Base-by-base conservation (phyloP, 176 grass and related monocot genomes). In the Sorghum bicolor region DNA sequence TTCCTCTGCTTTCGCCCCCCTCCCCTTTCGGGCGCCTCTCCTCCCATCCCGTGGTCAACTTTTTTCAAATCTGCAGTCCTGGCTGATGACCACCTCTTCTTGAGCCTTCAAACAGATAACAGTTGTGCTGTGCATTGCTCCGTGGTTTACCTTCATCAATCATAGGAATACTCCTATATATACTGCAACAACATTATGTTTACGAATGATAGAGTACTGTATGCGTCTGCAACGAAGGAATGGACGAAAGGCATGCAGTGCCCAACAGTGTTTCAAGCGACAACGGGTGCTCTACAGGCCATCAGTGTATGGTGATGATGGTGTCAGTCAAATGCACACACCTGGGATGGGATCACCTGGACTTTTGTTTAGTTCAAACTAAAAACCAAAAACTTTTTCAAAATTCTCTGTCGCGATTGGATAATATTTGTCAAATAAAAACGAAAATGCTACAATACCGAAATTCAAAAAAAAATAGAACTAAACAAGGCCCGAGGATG, bases 251-350 rank as follows among this genome's bases (percentile, higher is more conserved):
- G 22, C 17, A 66, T 47, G 25, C 25, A 14, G 76, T 30, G 70
- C 25, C 29, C 40, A 30, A 6, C 37, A 31, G 17, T 58, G 14
- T 60, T 60, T 47, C 36, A 17, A 17, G 15, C 45, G 45, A 48
- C 45, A 44, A 10, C 44, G 14, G 44, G 47, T 50, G 47, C 48
- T 52, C 48, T 20, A 62, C 53, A 34, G 36, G 58, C 73, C 34
- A 86, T 83, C 73, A 48, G 29, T 47, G 66, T 86, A 17, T 30
- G 73, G 65, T 78, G 79, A 86, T 90, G 83, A 86, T 90, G 73
- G 26, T 78, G 88, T 86, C 88, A 90, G 79, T 57, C 52, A 22
- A n/a, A n/a, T 57, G 52, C 20, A 89, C 77, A 81, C 77, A 39
- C 77, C 13, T 53, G 19, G 15, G 45, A 48, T 33, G n/a, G 22